Percentiles rank a stretch among this genome's conserved stretches.
phyloP scores from a whole-genome alignment of 768 basidiomycete genomes.

The Hemileccinum rubropunctum region DNA sequence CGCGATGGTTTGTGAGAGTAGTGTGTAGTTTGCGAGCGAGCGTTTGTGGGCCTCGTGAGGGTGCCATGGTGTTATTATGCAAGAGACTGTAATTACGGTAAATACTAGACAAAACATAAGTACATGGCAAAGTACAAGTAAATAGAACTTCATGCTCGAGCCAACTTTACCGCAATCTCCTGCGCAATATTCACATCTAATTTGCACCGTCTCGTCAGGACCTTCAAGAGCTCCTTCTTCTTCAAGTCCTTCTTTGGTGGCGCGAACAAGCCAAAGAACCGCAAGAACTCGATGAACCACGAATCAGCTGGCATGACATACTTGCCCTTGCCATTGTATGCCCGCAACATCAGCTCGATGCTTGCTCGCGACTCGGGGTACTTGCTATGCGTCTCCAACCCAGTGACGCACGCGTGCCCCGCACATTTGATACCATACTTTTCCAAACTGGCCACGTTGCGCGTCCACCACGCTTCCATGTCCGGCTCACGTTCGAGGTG shows the following conservation, averaged over 20 bases:
- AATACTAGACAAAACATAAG: too few relatives aligned
- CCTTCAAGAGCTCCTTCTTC: constrained; percentile 14
- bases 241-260: constrained; percentile 15
- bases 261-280: constrained; percentile 14
- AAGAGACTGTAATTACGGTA: too few relatives aligned
- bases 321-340: constrained; percentile 14
- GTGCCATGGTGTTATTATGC: constrained; percentile 38
- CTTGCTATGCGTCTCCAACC: constrained; percentile 12
- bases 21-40: constrained; percentile 61
- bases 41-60: constrained; percentile 50
- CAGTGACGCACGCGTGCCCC: constrained; percentile 34
- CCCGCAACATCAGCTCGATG: constrained; percentile 13
- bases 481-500: constrained; percentile 36
- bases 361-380: constrained; percentile 18
- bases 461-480: constrained; percentile 35
- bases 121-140: too few relatives aligned
- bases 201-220: constrained; percentile 25
- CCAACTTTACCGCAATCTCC: constrained; percentile 14
- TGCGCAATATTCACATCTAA: constrained; percentile 16
- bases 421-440: constrained; percentile 19
- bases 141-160: not conserved
- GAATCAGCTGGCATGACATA: constrained; percentile 22
- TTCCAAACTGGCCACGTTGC: constrained; percentile 21
- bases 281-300: constrained; percentile 25
- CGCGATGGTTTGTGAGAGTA: constrained; percentile 68